Base-by-base conservation (phyloP, 2,329 filamentous ascomycete genomes). In the Xylaria sp. region DNA sequence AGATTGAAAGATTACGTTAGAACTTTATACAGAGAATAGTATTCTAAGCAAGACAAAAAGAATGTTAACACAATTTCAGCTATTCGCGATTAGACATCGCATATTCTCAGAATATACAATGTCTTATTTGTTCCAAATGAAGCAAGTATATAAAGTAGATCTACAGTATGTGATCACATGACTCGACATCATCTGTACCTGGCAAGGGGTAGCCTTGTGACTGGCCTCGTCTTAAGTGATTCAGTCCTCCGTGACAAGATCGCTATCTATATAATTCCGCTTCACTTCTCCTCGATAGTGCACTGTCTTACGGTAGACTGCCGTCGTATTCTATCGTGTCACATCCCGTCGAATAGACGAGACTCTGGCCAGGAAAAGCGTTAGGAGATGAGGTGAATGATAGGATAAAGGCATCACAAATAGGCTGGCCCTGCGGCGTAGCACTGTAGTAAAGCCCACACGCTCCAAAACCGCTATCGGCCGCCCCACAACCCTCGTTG, bases 401-500 rank as follows among this genome's bases (percentile, higher is more conserved):
- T 51, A 73, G 72, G 1, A 66, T 59, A 15, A 70, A 72, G 23
- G 71, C 71, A 23, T 69, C 63, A 36, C 74, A 75, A 1, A 66
- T 59, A 5, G 71, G 40, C 10, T 68, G 62, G 1, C 63, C 73
- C 31, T 67, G 44, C 17, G 42, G 33, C 2, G 53, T 67, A 6
- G 60, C 65, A 20, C 65, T 61, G n/a, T 72, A 74, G 17, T 67
- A 65, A 15, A 76, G 58, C 4, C 69, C 73, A 26, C 74, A 76
- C 17, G 49, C 65, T 0, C 70, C 69, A 0, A 13, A 36, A 9
- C 60, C 66, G 1, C 58, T 31, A 51, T 69, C 69, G 20, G 71
- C 61, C 0, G 65, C 75, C 20, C 58, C 69, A 63, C 76, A 77
- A 6, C 68, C 71, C 2, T 66, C 58, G 51, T 74, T 77, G 23